Base-by-base conservation (phyloP, 2,329 filamentous ascomycete genomes). In the Didymellaceae sp. region DNA sequence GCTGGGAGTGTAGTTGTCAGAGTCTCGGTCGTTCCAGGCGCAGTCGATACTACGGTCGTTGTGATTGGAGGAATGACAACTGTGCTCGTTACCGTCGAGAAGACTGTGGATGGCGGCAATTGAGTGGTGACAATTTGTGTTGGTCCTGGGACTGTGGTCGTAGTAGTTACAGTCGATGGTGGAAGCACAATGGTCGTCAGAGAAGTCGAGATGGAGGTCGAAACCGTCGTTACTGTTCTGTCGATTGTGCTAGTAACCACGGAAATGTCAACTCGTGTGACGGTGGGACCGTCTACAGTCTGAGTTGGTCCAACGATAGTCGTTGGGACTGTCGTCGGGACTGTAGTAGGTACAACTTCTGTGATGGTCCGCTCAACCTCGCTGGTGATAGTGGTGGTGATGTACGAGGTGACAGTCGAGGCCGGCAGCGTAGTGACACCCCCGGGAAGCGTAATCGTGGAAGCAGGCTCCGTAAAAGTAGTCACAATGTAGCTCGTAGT, bases 71-170 rank as follows among this genome's bases (percentile, higher is more conserved):
- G 48, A 7, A 41, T 25, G 5, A 42, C 2, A 5, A 31, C 30
- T 13, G 41, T 51, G 6, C 30, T 45, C 2, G 48, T 51, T 6
- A 51, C 22, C 2, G 48, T 51, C 8, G 48, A 41, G 9, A 45
- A 26, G 4, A 48, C 6, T 5, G 44, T 52, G 3, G 30, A 26
- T 2, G 50, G 33, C 4, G 62, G 55, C 2, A 62, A 28, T 18
- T 59, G 50, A 2, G 55, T 59, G 1, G 59, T 65, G 2, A 56
- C 42, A 1, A 53, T 37, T 5, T 44, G 54, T 6, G 59, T 62
- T 1, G 45, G 33, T 2, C 54, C 62, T 3, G 50, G 59, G 1
- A 58, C 20, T 0, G 59, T 66, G 8, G 60, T 59, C 1, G 63
- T 68, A 1, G 54, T 56, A 6, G 53, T 33, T 7, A 45, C 45